A percentile compares a stretch with the other conserved stretches of the same genome.
These are phyloP conservation scores for Botrytis galanthina DNA, from an alignment of 2,329 filamentous ascomycete species.

Conservation along the genomic window DNA sequence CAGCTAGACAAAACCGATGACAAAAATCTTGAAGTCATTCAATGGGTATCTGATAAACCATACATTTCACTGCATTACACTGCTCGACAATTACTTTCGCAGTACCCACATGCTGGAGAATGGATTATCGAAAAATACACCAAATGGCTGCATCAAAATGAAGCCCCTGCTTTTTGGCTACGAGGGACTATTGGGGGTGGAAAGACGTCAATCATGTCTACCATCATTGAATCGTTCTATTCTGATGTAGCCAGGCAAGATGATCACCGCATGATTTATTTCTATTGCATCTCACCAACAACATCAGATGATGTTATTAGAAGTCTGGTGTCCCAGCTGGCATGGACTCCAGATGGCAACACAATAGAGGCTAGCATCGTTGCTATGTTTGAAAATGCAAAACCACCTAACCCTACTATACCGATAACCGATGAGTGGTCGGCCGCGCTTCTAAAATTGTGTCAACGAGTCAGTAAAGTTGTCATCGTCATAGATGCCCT, in stretches of 20 bases:
- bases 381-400: neutral
- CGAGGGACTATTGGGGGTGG: neutral
- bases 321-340: constrained; percentile 8
- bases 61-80: constrained; percentile 1
- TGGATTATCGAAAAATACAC: neutral
- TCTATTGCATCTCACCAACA: constrained; percentile 11
- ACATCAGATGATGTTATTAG: neutral
- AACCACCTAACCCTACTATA: neutral
- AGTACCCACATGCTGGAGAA: neutral
- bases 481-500: neutral
- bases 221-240: constrained; percentile 1
- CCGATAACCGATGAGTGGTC: neutral
- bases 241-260: neutral
- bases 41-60: neutral
- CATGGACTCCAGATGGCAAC: neutral
- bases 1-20: neutral
- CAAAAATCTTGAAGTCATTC: neutral
- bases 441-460: neutral
- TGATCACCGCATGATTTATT: neutral
- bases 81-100: neutral
- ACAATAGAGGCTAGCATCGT: neutral
- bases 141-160: neutral
- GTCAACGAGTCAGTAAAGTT: neutral
- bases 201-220: neutral
- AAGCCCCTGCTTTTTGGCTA: neutral